These are phyloP conservation scores for Chrysopogon serrulatus DNA, from an alignment of 176 grass and related monocot genomes.

Conservation along the genomic window DNA sequence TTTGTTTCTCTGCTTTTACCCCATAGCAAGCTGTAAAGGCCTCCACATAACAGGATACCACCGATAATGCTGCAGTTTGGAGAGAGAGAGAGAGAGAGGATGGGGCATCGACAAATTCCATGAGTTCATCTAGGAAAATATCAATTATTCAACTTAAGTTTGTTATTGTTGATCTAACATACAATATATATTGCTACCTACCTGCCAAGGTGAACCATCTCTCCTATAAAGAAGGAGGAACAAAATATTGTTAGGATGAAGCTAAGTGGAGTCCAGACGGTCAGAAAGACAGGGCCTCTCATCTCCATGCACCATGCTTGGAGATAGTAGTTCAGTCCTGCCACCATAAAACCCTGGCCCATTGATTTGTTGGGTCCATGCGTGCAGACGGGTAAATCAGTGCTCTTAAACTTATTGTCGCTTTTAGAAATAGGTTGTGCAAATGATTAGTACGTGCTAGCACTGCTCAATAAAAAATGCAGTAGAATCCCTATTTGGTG, in stretches of 20 bases:
- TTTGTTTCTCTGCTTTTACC: not conserved
- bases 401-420: not conserved
- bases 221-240: not conserved
- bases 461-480: not conserved
- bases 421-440: not conserved
- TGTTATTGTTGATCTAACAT: not conserved
- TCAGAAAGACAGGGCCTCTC: not conserved
- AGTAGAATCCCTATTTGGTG: too few species aligned
- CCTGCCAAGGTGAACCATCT: not conserved
- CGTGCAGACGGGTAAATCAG: not conserved
- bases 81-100: not conserved
- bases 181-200: not conserved
- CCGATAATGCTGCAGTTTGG: not conserved
- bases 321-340: not conserved
- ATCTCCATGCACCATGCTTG: not conserved
- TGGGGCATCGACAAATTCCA: too few species aligned
- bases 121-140: not conserved
- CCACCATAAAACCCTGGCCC: not conserved
- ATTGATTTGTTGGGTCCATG: not conserved
- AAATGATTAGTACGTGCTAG: too few species aligned
- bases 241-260: not conserved
- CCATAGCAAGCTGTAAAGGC: not conserved
- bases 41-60: not conserved
- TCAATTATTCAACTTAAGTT: not conserved
- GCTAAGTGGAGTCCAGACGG: not conserved